These are phyloP conservation scores for Geoglossum glabrum DNA, from an alignment of 495 filamentous ascomycete genomes.

Conservation along the genomic window DNA sequence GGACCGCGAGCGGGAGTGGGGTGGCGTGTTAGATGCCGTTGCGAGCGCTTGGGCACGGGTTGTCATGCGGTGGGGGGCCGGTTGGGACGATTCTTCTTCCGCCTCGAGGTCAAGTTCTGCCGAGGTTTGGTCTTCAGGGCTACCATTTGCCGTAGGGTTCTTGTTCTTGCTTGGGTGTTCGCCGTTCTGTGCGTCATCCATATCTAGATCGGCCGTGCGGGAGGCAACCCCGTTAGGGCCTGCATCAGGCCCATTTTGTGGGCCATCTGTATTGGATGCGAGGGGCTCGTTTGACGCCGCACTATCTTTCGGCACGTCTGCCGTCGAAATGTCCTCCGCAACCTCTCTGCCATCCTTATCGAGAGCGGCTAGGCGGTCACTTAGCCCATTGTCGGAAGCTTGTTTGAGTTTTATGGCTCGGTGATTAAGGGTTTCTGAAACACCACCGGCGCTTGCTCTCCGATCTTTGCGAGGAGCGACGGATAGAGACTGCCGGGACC, in stretches of 20 bases:
- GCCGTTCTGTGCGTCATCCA: not conserved
- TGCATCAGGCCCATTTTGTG: constrained; percentile 6
- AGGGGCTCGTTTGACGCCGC: constrained; percentile 9
- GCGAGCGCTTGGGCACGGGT: constrained; percentile 46
- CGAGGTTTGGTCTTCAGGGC: constrained; percentile 9
- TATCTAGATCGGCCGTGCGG: not conserved
- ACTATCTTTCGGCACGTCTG: constrained; percentile 14
- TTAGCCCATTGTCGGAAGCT: not conserved
- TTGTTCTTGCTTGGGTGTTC: constrained; percentile 14
- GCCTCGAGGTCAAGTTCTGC: constrained; percentile 20
- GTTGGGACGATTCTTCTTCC: constrained; percentile 16
- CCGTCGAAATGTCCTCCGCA: constrained; percentile 25
- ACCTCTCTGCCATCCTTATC: constrained; percentile 1
- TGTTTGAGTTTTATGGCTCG: not conserved
- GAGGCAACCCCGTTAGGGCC: not conserved
- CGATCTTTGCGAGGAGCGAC: not conserved
- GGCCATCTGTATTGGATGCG: constrained; percentile 23
- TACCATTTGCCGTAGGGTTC: constrained; percentile 1
- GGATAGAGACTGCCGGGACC: not conserved
- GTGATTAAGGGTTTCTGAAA: not conserved
- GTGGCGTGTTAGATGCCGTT: constrained; percentile 20
- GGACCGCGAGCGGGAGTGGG: not conserved
- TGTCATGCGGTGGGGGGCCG: constrained; percentile 41
- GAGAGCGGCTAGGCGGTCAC: not conserved
- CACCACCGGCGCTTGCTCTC: not conserved